A percentile compares a stretch with the other conserved stretches of the same genome.
These are phyloP conservation scores for Amphichorda felina DNA, from an alignment of 2,329 filamentous ascomycete genomes.

Conservation along the genomic window DNA sequence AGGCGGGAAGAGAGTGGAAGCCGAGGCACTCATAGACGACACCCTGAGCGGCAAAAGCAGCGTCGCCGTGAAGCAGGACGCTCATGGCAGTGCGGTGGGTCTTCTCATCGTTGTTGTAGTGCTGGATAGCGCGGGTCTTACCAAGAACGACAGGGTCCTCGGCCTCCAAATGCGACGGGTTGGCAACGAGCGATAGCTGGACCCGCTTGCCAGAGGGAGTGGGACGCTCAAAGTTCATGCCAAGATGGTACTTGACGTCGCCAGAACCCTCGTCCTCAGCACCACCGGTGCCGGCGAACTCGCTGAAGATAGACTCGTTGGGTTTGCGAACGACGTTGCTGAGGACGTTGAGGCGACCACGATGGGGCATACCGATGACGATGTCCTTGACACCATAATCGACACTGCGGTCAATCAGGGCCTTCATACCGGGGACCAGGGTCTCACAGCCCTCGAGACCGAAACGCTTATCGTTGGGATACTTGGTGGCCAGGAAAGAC, in stretches of 20 bases:
- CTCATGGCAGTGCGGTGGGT: conserved; percentile 87
- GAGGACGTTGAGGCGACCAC: conserved; percentile 93
- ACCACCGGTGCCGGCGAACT: conserved; percentile 82
- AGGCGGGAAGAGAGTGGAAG: conserved; percentile 89
- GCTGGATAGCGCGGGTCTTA: conserved; percentile 94
- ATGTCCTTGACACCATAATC: conserved; percentile 99
- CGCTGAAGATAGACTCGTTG: conserved; percentile 98
- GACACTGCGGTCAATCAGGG: conserved; percentile 93
- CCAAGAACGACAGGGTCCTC: conserved; percentile 96
- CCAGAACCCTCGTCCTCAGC: conserved; percentile 92
- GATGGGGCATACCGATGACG: conserved; percentile 98
- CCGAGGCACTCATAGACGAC: conserved; percentile 98
- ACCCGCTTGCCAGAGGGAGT: conserved; percentile 98
- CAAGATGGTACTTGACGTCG: conserved; percentile 98
- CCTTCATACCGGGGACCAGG: conserved; percentile 98
- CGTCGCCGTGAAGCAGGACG: conserved; percentile 91
- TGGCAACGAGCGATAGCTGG: conserved; percentile 96
- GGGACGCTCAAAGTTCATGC: conserved; percentile 99
- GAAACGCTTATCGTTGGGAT: conserved; percentile 99
- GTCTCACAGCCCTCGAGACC: conserved; percentile 96
- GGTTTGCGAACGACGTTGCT: conserved; percentile 98
- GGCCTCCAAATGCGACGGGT: conserved; percentile 94
- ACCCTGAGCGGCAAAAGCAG: conserved; percentile 91
- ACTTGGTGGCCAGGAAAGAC: conserved; percentile 89
- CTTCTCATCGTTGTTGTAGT: conserved; percentile 97